Evolutionary conservation across 73 alveolate genomes (phyloP).

Genomic region (Blepharisma stoltei): DNA sequence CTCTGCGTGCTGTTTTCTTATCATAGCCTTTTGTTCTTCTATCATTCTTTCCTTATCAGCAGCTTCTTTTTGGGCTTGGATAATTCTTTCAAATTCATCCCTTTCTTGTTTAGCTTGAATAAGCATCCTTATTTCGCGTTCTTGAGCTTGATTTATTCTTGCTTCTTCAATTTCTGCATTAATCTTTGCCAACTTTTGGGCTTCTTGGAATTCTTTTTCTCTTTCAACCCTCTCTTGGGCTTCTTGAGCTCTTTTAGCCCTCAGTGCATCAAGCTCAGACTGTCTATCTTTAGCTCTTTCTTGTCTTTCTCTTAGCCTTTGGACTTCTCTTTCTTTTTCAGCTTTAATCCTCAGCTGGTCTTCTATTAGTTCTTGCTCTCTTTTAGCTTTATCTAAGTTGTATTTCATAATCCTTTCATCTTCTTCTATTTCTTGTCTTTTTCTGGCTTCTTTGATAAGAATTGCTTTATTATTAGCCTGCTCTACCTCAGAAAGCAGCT

Average conservation of each 20-base stretch:
- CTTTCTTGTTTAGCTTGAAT: slow-evolving; percentile 70
- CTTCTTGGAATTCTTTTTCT: slow-evolving; percentile 80
- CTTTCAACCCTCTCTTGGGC: slow-evolving; percentile 82
- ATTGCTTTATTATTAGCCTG: slow-evolving; percentile 67
- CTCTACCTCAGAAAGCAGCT: slow-evolving; percentile 70
- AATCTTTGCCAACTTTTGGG: slow-evolving; percentile 58
- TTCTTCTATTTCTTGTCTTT: slow-evolving; percentile 66
- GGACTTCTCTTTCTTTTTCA: slow-evolving; percentile 84
- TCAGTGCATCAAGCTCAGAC: slow-evolving; percentile 84
- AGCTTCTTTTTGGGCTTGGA: slow-evolving; percentile 72
- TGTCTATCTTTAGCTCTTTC: slow-evolving; percentile 83
- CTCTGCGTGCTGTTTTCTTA: slow-evolving; percentile 51
- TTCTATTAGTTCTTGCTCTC: slow-evolving; percentile 74
- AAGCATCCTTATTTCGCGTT: slow-evolving; percentile 39
- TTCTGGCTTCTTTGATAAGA: slow-evolving; percentile 54
- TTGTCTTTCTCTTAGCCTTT: slow-evolving; percentile 82
- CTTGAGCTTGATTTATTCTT: slow-evolving; percentile 50
- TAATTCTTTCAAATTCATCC: slow-evolving; percentile 77
- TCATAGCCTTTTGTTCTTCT: slow-evolving; percentile 52
- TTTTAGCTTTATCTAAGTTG: slow-evolving; percentile 69
- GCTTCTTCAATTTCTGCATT: slow-evolving; percentile 73
- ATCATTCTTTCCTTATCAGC: slow-evolving; percentile 55
- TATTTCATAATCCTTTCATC: slow-evolving; percentile 73
- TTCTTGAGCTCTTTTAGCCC: slow-evolving; percentile 90
- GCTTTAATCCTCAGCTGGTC: slow-evolving; percentile 74